Base-by-base conservation (phyloP, 305 asterid species). In the Solanum hybrid region DNA sequence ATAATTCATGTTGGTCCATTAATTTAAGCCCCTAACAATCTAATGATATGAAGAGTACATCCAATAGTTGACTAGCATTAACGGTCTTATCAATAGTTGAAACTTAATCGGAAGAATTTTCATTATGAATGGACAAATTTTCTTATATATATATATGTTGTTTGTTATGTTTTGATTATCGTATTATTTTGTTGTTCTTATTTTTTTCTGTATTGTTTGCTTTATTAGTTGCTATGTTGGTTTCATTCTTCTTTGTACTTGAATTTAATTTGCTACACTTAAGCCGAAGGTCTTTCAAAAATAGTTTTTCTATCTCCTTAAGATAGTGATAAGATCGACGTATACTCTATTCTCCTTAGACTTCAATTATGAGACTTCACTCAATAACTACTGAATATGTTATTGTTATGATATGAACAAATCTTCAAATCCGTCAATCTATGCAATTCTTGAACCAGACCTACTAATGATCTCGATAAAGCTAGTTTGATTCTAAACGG, bases 221-320 rank as follows among this genome's bases (percentile, higher is more conserved):
- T 24, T 66, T 66, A 24, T n/a, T n/a, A n/a, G 75, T 66, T 4
- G 75, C 7, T 11, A 24, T 5, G 2, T 10, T 60, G 11, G 15
- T n/a, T n/a, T 24, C 15, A 9, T 66, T 66, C 14, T 66, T 10
- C 24, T 11, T 69, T 26, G 29, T 69, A 10, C 3, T 66, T 10
- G 7, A 66, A n/a, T 66, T 66, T 66, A n/a, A n/a, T 66, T 66
- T 66, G 3, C 7, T 66, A 4, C 31, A 66, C 14, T 66, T n/a
- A 10, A 66, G 4, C 4, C 1, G 3, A n/a, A 24, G 0, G 0
- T 66, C 4, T 66, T 69, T 24, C 0, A 0, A 69, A 69, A 69
- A 24, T 4, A 69, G 0, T n/a, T 6, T 24, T 9, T 66, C 15
- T 2, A 2, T 8, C 1, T n/a, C 3, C 5, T 0, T 66, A 0